phyloP scores from a whole-genome alignment of 2,329 filamentous ascomycete species.

The Cryphonectria parasitica region DNA sequence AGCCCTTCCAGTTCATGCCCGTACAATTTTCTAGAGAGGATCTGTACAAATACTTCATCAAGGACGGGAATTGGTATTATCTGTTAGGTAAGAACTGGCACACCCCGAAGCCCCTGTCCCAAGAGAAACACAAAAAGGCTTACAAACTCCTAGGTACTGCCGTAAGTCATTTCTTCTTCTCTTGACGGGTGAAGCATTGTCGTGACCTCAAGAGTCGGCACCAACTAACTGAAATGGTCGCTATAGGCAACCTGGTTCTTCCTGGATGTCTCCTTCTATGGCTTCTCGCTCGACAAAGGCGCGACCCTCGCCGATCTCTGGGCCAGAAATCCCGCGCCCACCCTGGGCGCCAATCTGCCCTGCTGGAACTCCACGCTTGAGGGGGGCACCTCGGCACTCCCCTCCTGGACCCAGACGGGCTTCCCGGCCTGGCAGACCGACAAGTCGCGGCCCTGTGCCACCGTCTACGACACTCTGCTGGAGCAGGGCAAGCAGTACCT shows the following conservation, averaged over 20 bases:
- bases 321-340: conserved; percentile 41
- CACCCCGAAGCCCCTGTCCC: neutral
- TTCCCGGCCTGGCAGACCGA: conserved; percentile 57
- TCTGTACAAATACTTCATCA: conserved; percentile 55
- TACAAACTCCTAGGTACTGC: conserved; percentile 23
- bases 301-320: conserved; percentile 48
- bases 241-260: conserved; percentile 54
- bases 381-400: conserved; percentile 49
- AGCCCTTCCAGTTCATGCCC: conserved; percentile 41
- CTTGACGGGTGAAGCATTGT: conserved; percentile 42
- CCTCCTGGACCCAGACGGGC: conserved; percentile 43
- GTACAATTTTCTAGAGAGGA: conserved; percentile 54
- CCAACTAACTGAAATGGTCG: neutral
- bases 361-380: conserved; percentile 53
- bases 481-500: conserved; percentile 58
- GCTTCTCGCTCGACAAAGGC: conserved; percentile 54
- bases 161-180: conserved; percentile 34
- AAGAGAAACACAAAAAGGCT: neutral
- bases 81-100: conserved; percentile 38
- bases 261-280: conserved; percentile 61
- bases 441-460: conserved; percentile 51
- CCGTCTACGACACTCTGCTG: conserved; percentile 55
- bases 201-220: neutral
- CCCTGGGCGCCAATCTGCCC: conserved; percentile 43
- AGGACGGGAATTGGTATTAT: conserved; percentile 51